A percentile compares a stretch with the other conserved stretches of the same genome.
These are phyloP conservation scores for Onygenales sp. DNA, from an alignment of 2,329 filamentous ascomycete species.

Conservation along the genomic window DNA sequence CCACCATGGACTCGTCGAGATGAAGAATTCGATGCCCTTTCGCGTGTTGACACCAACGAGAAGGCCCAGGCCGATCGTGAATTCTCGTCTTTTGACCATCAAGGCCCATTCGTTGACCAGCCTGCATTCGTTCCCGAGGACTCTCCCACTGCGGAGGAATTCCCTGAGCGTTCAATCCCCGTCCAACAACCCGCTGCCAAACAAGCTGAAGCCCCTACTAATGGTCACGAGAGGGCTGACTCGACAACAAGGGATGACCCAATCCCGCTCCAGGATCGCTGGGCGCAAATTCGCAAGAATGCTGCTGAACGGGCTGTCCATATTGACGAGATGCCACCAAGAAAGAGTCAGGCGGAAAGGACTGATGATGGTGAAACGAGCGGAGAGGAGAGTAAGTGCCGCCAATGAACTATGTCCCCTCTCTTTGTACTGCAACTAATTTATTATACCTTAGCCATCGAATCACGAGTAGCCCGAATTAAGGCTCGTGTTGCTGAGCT, in stretches of 20 bases:
- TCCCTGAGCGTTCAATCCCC: conserved; percentile 12
- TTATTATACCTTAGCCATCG: conserved; percentile 56
- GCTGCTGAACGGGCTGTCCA: conserved; percentile 70
- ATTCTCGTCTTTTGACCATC: conserved; percentile 62
- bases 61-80: conserved; percentile 36
- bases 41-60: conserved; percentile 48
- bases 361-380: conserved; percentile 83
- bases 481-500: conserved; percentile 93
- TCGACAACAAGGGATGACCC: conserved; percentile 13
- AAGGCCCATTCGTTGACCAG: conserved; percentile 78
- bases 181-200: conserved; percentile 7
- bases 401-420: neutral
- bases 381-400: conserved; percentile 81
- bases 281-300: conserved; percentile 94
- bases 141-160: conserved; percentile 21
- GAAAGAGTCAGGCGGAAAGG: conserved; percentile 47
- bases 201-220: conserved; percentile 3
- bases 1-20: conserved; percentile 36
- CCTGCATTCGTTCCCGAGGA: conserved; percentile 69
- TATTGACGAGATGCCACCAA: conserved; percentile 56
- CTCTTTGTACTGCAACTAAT: neutral
- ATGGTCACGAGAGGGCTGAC: conserved; percentile 12
- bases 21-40: conserved; percentile 47
- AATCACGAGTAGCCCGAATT: conserved; percentile 92
- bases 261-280: conserved; percentile 57